A percentile compares a stretch with the other conserved stretches of the same genome.
phyloP scores from a whole-genome alignment of 2,329 filamentous ascomycete species.

The Hymenoscyphus fructigenus region DNA sequence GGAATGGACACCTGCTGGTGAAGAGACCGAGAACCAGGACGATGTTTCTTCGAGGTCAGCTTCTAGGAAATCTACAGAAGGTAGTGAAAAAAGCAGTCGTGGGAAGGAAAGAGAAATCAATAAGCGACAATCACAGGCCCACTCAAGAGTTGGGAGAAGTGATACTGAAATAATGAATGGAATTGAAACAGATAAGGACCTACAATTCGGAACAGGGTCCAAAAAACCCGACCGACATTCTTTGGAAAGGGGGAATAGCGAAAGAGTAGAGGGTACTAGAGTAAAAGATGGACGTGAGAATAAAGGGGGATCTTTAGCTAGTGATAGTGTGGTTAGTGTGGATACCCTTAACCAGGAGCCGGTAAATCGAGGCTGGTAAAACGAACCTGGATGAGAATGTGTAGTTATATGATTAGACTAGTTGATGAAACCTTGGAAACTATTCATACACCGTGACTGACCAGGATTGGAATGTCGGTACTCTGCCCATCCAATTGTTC shows the following conservation, averaged over 20 bases:
- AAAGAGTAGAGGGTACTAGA: too few relatives aligned
- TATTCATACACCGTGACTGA: too few relatives aligned
- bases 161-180: not conserved
- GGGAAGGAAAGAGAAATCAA: not conserved
- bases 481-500: too few relatives aligned
- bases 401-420: too few relatives aligned
- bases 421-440: too few relatives aligned
- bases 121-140: not conserved
- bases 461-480: too few relatives aligned
- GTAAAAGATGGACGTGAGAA: too few relatives aligned
- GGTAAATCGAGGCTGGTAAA: too few relatives aligned
- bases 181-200: not conserved
- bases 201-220: not conserved
- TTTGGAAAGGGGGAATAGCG: not conserved
- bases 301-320: too few relatives aligned
- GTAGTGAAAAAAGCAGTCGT: not conserved
- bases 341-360: not conserved
- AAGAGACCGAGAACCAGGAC: not conserved
- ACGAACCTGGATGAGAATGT: too few relatives aligned
- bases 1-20: slow-evolving; percentile 12
- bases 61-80: not conserved
- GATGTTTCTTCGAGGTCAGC: not conserved
- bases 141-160: not conserved
- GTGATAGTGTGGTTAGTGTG: not conserved
- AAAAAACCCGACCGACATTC: not conserved